Evolutionary conservation across 768 basidiomycete genomes (phyloP), one percentile per base, ranked within the genome.

Genomic region (Leccinum barrowsii): DNA sequence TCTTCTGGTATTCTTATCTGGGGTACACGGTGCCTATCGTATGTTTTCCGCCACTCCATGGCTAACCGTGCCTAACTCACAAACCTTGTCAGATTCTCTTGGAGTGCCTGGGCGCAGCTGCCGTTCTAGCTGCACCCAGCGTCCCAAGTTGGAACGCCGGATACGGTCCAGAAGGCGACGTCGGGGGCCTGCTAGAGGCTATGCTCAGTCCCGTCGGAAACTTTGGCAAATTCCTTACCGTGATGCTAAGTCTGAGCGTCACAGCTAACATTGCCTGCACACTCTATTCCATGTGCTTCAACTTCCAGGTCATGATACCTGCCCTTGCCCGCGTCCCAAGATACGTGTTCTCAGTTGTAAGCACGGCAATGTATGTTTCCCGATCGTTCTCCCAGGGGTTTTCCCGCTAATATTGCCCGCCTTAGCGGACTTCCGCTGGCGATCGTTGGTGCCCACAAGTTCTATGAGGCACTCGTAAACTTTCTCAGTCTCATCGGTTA

Each of bases 261-360:
- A 84, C 85, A 2, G 89, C 83, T 3, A 94, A 94, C 73, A 87
- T 91, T 48, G 89, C 90, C 1, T 83, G 86, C 2, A 88, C 90
- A 6, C 85, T 93, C 60, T 97, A 97, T 71, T 90, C 87, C 47
- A 82, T 88, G 57, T 83, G 85, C 61, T 78, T 93, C 58, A 86
- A 84, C 67, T 76, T 90, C 62, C 91, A 93, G 67, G 78, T 87
- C 1, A 78, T 86, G 64, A 69, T 88, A 5, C 89, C 90, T 0
- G 76, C 74, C 44, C 76, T 85, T 34, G 75, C 78, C 11, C 73
- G 67, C 58, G 77, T 90, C 7, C 90, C 89, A 1, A 78, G 89
- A 66, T 91, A 87, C 70, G 73, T 90, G 11, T 85, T 92, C 68
- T 80, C 83, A 5, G 63, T 90, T 12, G 61, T 90, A 50, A 84